phyloP scores from a whole-genome alignment of 495 filamentous ascomycete genomes.

The Aspergillus biplanus region DNA sequence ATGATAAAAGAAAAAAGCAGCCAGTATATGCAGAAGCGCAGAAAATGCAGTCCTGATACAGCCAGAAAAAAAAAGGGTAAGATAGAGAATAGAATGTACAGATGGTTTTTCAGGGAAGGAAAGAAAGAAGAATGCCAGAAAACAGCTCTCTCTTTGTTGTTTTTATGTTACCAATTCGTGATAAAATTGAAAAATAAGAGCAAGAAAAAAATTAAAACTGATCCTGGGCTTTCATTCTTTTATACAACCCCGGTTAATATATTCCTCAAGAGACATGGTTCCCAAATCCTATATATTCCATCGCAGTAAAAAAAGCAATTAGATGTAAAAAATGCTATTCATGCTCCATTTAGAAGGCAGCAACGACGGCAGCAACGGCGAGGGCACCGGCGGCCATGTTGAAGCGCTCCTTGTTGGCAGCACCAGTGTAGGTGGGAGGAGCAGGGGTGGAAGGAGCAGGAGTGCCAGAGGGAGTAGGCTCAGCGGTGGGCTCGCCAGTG shows the following conservation, averaged over 20 bases:
- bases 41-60: not conserved
- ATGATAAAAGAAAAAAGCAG: not conserved
- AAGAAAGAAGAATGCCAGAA: too few relatives aligned
- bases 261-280: too few relatives aligned
- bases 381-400: conserved; percentile 33
- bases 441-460: conserved; percentile 19
- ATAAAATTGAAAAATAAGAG: too few relatives aligned
- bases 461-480: conserved; percentile 11
- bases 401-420: conserved; percentile 34
- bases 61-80: not conserved
- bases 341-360: conserved; percentile 29
- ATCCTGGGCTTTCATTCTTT: too few relatives aligned
- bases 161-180: too few relatives aligned
- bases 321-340: not conserved
- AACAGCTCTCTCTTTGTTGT: too few relatives aligned
- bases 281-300: too few relatives aligned
- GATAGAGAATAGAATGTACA: not conserved
- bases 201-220: too few relatives aligned
- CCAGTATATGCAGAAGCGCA: not conserved
- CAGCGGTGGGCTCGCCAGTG: conserved; percentile 1
- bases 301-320: too few relatives aligned
- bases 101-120: too few relatives aligned
- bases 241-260: too few relatives aligned
- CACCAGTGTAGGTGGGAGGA: conserved; percentile 36
- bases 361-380: conserved; percentile 33